Conservation (phyloP, 1,139 yeast genomes). For the Kluyveromyces sp. region DNA sequence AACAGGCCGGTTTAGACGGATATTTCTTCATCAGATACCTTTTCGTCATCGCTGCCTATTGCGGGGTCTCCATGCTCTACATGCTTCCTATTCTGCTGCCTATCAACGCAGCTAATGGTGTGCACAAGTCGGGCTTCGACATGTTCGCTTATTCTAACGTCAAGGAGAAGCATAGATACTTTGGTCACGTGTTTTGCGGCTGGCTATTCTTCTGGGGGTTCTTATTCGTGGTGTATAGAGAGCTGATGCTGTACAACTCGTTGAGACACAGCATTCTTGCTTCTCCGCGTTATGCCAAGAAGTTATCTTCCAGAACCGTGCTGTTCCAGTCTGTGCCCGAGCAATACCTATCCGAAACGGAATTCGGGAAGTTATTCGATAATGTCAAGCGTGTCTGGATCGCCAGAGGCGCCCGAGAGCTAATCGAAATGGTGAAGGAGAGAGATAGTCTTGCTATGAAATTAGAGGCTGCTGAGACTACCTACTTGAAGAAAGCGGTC, state of each 20-base stretch:
- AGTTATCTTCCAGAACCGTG: conserved; percentile 70
- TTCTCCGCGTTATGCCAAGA: conserved; percentile 69
- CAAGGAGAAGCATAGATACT: conserved; percentile 49
- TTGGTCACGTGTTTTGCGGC: conserved; percentile 78
- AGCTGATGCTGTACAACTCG: conserved; percentile 70
- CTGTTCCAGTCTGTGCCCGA: conserved; percentile 77
- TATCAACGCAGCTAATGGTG: conserved; percentile 57
- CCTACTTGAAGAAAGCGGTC: conserved; percentile 49
- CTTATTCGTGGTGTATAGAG: conserved; percentile 70
- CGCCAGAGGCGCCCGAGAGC: conserved; percentile 57
- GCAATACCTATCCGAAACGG: conserved; percentile 54
- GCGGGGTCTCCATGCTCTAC: conserved; percentile 37
- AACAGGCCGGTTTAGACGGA: conserved; percentile 72
- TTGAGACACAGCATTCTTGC: conserved; percentile 76
- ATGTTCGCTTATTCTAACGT: conserved; percentile 72
- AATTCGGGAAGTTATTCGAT: conserved; percentile 55
- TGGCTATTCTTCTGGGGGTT: conserved; percentile 72
- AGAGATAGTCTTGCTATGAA: conserved; percentile 56
- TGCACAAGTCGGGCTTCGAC: conserved; percentile 58
- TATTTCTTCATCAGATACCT: conserved; percentile 59
- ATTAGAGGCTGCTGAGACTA: conserved; percentile 66
- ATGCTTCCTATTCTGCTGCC: conserved; percentile 58
- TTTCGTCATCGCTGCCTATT: conserved; percentile 39
- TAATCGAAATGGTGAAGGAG: conserved; percentile 50
- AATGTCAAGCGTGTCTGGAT: conserved; percentile 71